These are phyloP conservation scores for Candida silvicultrix DNA, from an alignment of 805 yeast genomes.

Conservation along the genomic window DNA sequence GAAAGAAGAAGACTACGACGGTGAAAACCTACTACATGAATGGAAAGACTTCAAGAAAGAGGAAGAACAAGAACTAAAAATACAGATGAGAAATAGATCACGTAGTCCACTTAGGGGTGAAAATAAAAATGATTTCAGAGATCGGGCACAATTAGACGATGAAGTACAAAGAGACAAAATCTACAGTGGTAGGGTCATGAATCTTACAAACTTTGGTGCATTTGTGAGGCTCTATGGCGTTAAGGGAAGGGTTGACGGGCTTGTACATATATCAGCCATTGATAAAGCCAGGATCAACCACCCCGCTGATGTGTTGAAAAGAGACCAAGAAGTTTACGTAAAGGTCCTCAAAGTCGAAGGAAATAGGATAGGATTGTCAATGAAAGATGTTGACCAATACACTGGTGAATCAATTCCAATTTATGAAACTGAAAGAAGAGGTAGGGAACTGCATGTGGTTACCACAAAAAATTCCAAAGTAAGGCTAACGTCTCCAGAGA, in stretches of 20 bases:
- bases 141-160: conserved; percentile 14
- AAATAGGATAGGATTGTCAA: conserved; percentile 49
- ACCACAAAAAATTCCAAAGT: conserved; percentile 22
- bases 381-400: conserved; percentile 67
- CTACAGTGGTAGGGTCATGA: conserved; percentile 55
- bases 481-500: conserved; percentile 74
- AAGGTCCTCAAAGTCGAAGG: conserved; percentile 45
- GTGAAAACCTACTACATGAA: conserved; percentile 6
- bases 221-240: conserved; percentile 52
- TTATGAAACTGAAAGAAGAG: conserved; percentile 3
- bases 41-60: conserved; percentile 20
- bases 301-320: conserved; percentile 52
- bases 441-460: conserved; percentile 10
- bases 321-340: conserved; percentile 60
- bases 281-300: conserved; percentile 42
- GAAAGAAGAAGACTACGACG: conserved; percentile 12
- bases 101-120: conserved; percentile 5
- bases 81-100: conserved; percentile 11
- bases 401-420: conserved; percentile 41
- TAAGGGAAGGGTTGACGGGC: conserved; percentile 39
- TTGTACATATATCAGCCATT: conserved; percentile 75
- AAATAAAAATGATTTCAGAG: conserved; percentile 10
- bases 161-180: conserved; percentile 38
- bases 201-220: conserved; percentile 68
- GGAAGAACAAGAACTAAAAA: conserved; percentile 6